Evolutionary conservation across 2,329 filamentous ascomycete species (phyloP).

Genomic region (Sporothrix mexicana): DNA sequence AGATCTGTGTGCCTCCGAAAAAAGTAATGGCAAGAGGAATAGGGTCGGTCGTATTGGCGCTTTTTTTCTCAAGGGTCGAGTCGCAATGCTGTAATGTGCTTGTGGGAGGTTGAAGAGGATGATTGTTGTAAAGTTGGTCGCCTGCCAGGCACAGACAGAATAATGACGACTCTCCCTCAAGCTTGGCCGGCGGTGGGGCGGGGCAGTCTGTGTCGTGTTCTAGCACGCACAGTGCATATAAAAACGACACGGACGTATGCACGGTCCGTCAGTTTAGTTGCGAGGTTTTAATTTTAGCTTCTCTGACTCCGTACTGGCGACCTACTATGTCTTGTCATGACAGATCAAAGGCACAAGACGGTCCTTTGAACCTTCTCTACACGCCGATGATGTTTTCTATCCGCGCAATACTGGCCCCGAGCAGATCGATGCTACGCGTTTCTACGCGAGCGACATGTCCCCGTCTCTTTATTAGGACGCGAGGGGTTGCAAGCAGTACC

Average conservation of each 20-base stretch:
- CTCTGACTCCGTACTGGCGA: too few species aligned
- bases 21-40: not conserved
- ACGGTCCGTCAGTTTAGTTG: not conserved
- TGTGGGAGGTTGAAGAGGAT: not conserved
- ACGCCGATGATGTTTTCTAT: not conserved
- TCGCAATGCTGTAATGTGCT: too few species aligned
- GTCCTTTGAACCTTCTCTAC: not conserved
- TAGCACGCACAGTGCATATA: not conserved
- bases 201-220: not conserved
- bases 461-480: not conserved
- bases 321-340: too few species aligned
- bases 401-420: not conserved
- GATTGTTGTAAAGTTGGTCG: not conserved
- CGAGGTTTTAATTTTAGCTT: too few species aligned
- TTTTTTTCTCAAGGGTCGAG: not conserved
- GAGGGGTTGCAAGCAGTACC: not conserved
- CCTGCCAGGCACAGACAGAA: not conserved
- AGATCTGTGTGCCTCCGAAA: not conserved
- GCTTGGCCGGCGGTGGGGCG: not conserved
- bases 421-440: not conserved
- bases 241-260: not conserved
- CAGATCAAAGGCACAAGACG: too few species aligned
- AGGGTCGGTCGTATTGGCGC: too few species aligned
- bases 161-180: constrained; percentile 7
- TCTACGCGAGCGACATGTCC: not conserved